Evolutionary conservation across 2,329 filamentous ascomycete species (phyloP).

Genomic region (Pezicula carpinea): DNA sequence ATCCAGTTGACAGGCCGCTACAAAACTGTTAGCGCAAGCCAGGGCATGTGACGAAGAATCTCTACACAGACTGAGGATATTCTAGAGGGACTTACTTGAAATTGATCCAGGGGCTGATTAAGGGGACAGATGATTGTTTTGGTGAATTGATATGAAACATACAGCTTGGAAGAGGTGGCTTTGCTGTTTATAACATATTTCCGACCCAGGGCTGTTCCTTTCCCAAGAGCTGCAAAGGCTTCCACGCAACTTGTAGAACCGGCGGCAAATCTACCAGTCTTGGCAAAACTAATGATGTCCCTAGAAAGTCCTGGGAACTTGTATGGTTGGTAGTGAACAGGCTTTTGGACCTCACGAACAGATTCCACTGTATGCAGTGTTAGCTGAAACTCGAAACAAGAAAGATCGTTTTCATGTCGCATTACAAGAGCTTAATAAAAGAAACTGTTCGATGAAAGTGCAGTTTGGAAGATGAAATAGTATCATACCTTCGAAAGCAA

Average conservation of each 20-base stretch:
- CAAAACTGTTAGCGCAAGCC: constrained; percentile 10
- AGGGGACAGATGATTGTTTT: no score
- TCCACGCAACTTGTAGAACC: constrained; percentile 34
- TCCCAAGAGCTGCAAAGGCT: constrained; percentile 37
- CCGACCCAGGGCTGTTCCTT: constrained; percentile 31
- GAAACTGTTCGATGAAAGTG: no score
- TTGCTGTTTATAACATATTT: constrained; percentile 27
- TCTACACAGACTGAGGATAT: no score
- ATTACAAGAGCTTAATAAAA: no score
- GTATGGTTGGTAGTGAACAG: constrained; percentile 31
- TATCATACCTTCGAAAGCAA: constrained; percentile 33
- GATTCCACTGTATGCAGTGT: constrained; percentile 37
- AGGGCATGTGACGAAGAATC: no score
- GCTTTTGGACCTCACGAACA: constrained; percentile 40
- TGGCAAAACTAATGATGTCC: constrained; percentile 41
- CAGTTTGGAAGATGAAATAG: no score
- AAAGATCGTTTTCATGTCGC: no score
- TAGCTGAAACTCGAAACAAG: no score
- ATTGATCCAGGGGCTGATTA: no score
- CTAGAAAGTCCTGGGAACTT: constrained; percentile 41
- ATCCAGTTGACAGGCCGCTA: constrained; percentile 55
- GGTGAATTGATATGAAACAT: constrained; percentile 42
- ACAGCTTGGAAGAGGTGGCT: constrained; percentile 28
- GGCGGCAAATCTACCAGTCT: constrained; percentile 37
- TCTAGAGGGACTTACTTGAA: no score